A percentile compares a stretch with the other conserved stretches of the same genome.
phyloP scores from a whole-genome alignment of 164 flowering plant species.

The Vitis amurensis region DNA sequence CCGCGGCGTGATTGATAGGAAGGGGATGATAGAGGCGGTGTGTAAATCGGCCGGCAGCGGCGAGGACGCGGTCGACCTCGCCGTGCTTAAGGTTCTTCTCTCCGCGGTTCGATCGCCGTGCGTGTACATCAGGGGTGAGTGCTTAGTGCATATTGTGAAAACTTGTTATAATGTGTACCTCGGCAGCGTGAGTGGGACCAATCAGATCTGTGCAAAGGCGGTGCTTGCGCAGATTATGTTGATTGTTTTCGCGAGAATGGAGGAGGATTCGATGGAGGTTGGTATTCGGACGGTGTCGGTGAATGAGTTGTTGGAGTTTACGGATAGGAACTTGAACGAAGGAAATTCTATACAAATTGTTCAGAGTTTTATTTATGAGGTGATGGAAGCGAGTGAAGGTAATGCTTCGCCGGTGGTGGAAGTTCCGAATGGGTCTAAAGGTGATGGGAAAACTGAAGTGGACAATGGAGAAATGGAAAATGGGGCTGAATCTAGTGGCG shows the following conservation, averaged over 20 bases:
- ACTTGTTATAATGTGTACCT: slow-evolving; percentile 90
- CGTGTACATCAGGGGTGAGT: slow-evolving; percentile 66
- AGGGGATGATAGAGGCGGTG: slow-evolving; percentile 48
- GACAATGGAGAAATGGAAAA: slow-evolving; percentile 21
- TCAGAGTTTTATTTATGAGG: slow-evolving; percentile 74
- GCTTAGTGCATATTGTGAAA: slow-evolving; percentile 61
- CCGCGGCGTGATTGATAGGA: slow-evolving; percentile 52
- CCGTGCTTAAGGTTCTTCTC: slow-evolving; percentile 52
- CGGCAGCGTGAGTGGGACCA: slow-evolving; percentile 74
- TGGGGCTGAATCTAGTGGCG: slow-evolving; percentile 29
- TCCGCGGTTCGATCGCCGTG: slow-evolving; percentile 61
- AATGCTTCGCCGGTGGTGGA: too few species aligned
- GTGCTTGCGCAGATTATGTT: slow-evolving; percentile 84
- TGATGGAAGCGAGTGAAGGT: slow-evolving; percentile 46
- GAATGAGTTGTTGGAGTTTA: slow-evolving; percentile 63
- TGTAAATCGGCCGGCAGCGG: slow-evolving; percentile 60
- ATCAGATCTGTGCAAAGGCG: slow-evolving; percentile 94
- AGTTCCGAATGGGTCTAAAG: neutral
- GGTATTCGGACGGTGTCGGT: slow-evolving; percentile 48
- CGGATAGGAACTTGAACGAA: slow-evolving; percentile 82
- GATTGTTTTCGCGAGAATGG: slow-evolving; percentile 73
- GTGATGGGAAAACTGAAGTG: slow-evolving; percentile 10
- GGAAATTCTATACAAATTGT: slow-evolving; percentile 66
- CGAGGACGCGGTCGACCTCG: slow-evolving; percentile 79
- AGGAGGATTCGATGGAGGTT: slow-evolving; percentile 66